Base-by-base conservation (phyloP, 352 stramenopile species). In the Phytopythium aichiense region DNA sequence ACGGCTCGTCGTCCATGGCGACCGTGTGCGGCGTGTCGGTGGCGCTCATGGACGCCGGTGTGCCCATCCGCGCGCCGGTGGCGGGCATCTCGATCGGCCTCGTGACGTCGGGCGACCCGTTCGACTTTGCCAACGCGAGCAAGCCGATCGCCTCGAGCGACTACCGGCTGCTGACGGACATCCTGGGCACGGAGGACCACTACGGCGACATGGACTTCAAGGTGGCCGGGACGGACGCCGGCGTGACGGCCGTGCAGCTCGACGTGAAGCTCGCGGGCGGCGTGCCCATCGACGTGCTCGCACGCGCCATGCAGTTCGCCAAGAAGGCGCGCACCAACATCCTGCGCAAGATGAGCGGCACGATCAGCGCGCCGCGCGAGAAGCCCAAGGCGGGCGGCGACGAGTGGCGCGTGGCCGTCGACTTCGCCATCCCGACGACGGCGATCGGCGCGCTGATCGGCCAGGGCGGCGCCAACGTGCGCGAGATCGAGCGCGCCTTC, bases 141-240 rank as follows among this genome's bases (percentile, higher is more conserved):
- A 89, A 91, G 62, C 67, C 74, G 18, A 92, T 92, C 63, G 72
- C 71, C 37, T 49, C 73, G 22, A 67, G 69, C 43, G 75, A 87
- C 45, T 96, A 97, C 55, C 76, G 97, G 6, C 88, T 99, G 58
- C 65, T 99, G 55, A 98, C 95, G 1, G 97, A 99, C 71, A 99
- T 99, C 67, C 76, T 98, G 45, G 97, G 97, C 38, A 94, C 95
- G 7, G 97, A 99, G 66, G 97, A 99, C 79, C 92, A 98, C 65
- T 96, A 98, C 63, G 96, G 96, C 51, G 92, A 98, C 76, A 99
- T 99, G 96, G 96, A 99, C 71, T 99, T 99, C 72, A 99, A 99
- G 82, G 74, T 99, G 52, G 94, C 92, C 12, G 94, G 94, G 25
- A 98, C 92, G 13, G 72, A 74, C 20, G 66, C 62, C 15, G 93